Conservation (phyloP, 2,329 filamentous ascomycete genomes). For the Claviceps quebecensis region DNA sequence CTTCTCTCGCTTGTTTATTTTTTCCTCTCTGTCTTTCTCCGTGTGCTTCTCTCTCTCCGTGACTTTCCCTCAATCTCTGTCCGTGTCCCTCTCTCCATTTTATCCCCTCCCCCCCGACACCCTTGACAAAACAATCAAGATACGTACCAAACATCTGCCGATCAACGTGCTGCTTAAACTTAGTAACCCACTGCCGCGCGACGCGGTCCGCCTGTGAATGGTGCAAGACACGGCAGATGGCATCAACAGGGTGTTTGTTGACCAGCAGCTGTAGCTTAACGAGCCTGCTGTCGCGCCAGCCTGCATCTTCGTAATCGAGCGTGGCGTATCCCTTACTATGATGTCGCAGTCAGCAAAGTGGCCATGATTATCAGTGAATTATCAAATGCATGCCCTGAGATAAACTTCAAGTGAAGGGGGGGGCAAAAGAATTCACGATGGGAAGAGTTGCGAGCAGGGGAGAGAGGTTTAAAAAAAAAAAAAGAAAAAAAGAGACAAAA, state of each 20-base stretch:
- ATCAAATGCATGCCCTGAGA: no score
- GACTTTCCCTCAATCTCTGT: no score
- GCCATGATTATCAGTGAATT: no score
- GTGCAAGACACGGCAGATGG: constrained; percentile 83
- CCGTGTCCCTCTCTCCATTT: no score
- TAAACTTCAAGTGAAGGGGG: no score
- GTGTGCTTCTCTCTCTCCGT: neutral
- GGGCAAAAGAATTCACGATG: no score
- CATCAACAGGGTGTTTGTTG: constrained; percentile 86
- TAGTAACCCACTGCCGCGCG: constrained; percentile 77
- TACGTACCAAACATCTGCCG: constrained; percentile 69
- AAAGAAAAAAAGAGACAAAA: neutral
- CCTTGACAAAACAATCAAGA: neutral
- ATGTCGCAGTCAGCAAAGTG: neutral
- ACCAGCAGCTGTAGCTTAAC: constrained; percentile 86
- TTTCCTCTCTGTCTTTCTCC: neutral
- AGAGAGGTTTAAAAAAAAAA: neutral
- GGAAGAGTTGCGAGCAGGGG: no score
- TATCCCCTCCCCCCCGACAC: no score
- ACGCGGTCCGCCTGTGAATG: constrained; percentile 65
- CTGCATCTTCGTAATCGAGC: constrained; percentile 91
- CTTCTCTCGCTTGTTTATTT: neutral
- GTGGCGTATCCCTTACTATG: constrained; percentile 74
- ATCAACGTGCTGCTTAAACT: constrained; percentile 95
- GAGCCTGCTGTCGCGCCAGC: constrained; percentile 66